These are phyloP conservation scores for Fusarium protoensiforme DNA, from an alignment of 2,329 filamentous ascomycete species.

Conservation along the genomic window DNA sequence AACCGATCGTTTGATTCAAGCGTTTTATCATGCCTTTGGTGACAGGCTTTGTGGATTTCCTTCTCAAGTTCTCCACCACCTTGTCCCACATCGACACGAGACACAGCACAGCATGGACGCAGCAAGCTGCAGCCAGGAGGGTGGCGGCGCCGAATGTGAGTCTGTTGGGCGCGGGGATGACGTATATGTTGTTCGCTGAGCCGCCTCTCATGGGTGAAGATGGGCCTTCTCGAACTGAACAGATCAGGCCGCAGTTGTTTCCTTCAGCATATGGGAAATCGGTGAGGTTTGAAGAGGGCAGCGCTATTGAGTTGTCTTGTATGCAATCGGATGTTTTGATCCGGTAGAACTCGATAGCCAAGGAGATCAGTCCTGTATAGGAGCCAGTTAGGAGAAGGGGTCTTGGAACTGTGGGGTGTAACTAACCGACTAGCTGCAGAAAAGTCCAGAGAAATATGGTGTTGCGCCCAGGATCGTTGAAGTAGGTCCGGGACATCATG, in stretches of 20 bases:
- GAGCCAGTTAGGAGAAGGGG: neutral
- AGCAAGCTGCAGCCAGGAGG: constrained; percentile 71
- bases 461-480: constrained; percentile 71
- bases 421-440: constrained; percentile 67
- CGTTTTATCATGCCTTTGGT: constrained; percentile 62
- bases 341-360: constrained; percentile 74
- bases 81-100: constrained; percentile 72
- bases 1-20: constrained; percentile 65
- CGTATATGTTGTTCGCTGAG: constrained; percentile 69
- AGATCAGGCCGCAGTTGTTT: constrained; percentile 59
- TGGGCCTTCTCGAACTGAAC: constrained; percentile 58
- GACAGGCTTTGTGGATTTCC: constrained; percentile 63
- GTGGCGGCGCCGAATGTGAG: constrained; percentile 70
- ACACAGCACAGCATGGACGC: constrained; percentile 71
- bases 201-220: constrained; percentile 65
- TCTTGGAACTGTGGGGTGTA: rapidly evolving
- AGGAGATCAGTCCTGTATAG: constrained; percentile 63
- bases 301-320: constrained; percentile 49
- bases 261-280: constrained; percentile 57
- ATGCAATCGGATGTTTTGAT: constrained; percentile 57
- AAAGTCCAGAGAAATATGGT: constrained; percentile 75
- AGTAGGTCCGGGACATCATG: constrained; percentile 71
- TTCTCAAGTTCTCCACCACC: constrained; percentile 72
- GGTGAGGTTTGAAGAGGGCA: constrained; percentile 47
- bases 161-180: constrained; percentile 66